Conservation (phyloP, 768 basidiomycete species). For the Ramaria rubella region DNA sequence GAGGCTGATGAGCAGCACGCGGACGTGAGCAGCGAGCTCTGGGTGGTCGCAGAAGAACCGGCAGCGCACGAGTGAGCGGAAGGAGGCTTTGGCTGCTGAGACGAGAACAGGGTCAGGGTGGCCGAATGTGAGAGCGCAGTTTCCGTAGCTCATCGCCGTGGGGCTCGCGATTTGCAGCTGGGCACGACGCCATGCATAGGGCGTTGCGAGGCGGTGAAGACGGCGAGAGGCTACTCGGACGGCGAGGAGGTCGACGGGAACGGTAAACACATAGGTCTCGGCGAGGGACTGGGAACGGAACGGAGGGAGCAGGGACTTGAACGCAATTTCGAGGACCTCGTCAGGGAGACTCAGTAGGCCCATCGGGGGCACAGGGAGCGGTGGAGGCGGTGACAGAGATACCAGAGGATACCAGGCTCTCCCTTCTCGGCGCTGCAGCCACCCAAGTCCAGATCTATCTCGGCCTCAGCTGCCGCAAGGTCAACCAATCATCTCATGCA, state of each 20-base stretch:
- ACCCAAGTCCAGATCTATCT: too few species aligned
- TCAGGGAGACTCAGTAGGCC: background rate
- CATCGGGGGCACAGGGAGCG: background rate
- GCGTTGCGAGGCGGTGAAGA: constrained; percentile 5
- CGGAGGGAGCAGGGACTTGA: constrained; percentile 3
- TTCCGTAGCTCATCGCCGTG: background rate
- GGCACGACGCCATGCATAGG: constrained; percentile 6
- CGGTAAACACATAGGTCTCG: constrained; percentile 8
- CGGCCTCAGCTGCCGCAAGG: too few species aligned
- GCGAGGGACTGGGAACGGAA: constrained; percentile 7
- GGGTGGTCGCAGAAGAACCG: constrained; percentile 5
- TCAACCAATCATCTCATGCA: too few species aligned
- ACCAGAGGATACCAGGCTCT: background rate
- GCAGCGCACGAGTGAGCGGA: background rate
- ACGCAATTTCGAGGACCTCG: constrained; percentile 5
- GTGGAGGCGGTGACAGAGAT: background rate
- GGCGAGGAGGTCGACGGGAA: background rate
- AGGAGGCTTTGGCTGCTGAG: background rate
- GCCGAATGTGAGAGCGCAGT: background rate
- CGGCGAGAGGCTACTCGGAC: constrained; percentile 3
- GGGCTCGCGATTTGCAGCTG: constrained; percentile 1
- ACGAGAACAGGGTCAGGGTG: background rate
- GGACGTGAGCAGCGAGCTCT: constrained; percentile 9
- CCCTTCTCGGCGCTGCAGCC: too few species aligned
- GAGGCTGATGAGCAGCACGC: constrained; percentile 4